Percentiles rank a stretch among this genome's conserved stretches.
These are phyloP conservation scores for Debaryomycetaceae sp. DNA, from an alignment of 1,139 yeast genomes.

Conservation along the genomic window DNA sequence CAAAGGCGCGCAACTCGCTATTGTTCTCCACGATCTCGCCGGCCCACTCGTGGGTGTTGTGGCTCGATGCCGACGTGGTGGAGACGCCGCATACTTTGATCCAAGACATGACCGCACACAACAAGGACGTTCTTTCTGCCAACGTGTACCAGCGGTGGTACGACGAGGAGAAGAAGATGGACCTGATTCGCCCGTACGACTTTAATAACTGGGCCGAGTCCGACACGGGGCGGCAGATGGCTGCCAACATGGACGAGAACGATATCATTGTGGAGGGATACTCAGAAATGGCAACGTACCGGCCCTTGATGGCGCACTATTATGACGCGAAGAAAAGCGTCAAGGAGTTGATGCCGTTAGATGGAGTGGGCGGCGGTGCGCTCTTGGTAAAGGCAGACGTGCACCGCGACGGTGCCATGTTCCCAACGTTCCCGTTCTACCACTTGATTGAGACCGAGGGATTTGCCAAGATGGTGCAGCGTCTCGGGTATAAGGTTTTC, in stretches of 20 bases:
- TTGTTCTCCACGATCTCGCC: slow-evolving; percentile 86
- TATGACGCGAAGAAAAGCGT: slow-evolving; percentile 55
- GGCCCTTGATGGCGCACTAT: slow-evolving; percentile 91
- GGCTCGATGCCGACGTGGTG: slow-evolving; percentile 91
- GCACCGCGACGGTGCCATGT: slow-evolving; percentile 98
- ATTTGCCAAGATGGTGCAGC: slow-evolving; percentile 94
- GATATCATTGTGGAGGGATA: slow-evolving; percentile 92
- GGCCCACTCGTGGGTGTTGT: slow-evolving; percentile 84
- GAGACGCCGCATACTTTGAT: slow-evolving; percentile 76
- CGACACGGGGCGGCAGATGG: slow-evolving; percentile 71
- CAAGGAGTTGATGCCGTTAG: slow-evolving; percentile 64
- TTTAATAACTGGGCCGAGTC: slow-evolving; percentile 95
- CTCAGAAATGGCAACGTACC: slow-evolving; percentile 82
- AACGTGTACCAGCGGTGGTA: slow-evolving; percentile 80
- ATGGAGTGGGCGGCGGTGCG: slow-evolving; percentile 98
- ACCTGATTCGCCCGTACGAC: slow-evolving; percentile 80
- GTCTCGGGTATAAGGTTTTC: slow-evolving; percentile 81
- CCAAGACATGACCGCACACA: slow-evolving; percentile 80
- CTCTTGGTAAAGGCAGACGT: slow-evolving; percentile 93
- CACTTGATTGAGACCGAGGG: slow-evolving; percentile 97
- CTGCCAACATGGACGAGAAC: slow-evolving; percentile 63
- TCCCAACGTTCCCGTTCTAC: slow-evolving; percentile 95
- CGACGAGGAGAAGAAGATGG: slow-evolving; percentile 45
- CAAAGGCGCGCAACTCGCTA: slow-evolving; percentile 84
- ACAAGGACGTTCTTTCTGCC: slow-evolving; percentile 81